Conservation (phyloP, 2,329 filamentous ascomycete genomes). For the Ophiocordyceps camponoti-leonardi region DNA sequence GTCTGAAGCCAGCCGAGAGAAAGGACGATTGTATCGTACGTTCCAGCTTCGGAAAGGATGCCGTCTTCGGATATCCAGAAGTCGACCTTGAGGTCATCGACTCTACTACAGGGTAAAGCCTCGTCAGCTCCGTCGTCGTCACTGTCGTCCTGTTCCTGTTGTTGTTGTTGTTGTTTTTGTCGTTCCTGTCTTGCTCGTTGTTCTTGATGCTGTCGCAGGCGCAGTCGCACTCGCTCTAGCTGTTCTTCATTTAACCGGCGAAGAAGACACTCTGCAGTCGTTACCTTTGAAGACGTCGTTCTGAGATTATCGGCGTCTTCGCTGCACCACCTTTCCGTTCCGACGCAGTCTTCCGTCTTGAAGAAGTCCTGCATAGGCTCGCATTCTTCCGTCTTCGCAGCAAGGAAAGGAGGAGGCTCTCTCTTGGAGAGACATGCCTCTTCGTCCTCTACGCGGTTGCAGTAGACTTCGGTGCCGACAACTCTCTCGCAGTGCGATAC, state of each 20-base stretch:
- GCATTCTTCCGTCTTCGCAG: neutral
- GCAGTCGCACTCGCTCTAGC: no score
- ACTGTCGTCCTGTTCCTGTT: no score
- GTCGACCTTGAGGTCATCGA: neutral
- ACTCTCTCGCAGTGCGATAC: neutral
- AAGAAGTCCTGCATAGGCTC: neutral
- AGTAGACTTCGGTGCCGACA: neutral
- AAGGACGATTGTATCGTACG: neutral
- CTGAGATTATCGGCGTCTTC: neutral
- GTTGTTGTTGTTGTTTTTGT: no score
- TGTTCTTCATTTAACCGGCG: no score
- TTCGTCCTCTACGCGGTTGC: neutral
- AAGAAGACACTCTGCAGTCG: neutral
- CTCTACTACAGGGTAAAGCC: neutral
- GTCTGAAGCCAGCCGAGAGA: neutral
- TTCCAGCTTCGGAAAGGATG: neutral
- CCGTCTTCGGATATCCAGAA: neutral
- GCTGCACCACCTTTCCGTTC: neutral
- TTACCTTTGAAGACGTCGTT: neutral
- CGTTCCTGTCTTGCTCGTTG: no score
- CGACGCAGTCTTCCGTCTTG: neutral
- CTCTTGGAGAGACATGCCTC: neutral
- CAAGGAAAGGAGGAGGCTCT: neutral
- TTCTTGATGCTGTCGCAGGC: no score
- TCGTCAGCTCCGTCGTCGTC: neutral